phyloP scores from a whole-genome alignment of 2,329 filamentous ascomycete genomes.

The Drechslerella dactyloides region DNA sequence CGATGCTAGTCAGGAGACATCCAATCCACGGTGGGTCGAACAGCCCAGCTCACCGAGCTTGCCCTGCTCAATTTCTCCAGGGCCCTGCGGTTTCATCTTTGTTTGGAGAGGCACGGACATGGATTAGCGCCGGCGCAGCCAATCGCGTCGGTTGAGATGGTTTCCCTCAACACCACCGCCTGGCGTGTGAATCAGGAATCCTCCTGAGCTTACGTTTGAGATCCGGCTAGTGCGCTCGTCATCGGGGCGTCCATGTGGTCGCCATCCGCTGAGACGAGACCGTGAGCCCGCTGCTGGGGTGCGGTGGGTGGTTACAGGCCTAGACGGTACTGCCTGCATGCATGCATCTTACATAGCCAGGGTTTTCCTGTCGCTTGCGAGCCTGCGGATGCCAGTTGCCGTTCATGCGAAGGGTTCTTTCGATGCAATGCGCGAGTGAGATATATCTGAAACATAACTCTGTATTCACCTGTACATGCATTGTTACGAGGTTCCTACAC shows the following conservation, averaged over 20 bases:
- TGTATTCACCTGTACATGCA: background rate
- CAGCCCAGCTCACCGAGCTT: conserved; percentile 45
- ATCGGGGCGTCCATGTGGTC: conserved; percentile 4
- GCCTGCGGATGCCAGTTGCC: background rate
- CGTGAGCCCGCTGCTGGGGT: background rate
- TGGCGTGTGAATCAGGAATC: too few species aligned
- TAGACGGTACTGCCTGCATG: background rate
- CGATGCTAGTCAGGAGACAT: conserved; percentile 43
- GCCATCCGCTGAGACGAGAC: conserved; percentile 5
- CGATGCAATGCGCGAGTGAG: conserved; percentile 7
- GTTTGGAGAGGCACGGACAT: conserved; percentile 49
- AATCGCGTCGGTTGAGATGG: conserved; percentile 29
- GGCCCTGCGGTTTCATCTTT: conserved; percentile 39
- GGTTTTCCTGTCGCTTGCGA: conserved; percentile 1
- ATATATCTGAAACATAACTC: conserved; percentile 40
- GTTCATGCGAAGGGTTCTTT: background rate
- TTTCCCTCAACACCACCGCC: conserved; percentile 22
- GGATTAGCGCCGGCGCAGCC: conserved; percentile 48
- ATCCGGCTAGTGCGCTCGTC: conserved; percentile 2
- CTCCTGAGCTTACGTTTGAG: background rate
- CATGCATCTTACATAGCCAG: too few species aligned
- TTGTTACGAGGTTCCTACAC: too few species aligned
- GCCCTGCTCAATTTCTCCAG: conserved; percentile 43
- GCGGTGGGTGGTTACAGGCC: background rate
- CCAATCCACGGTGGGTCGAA: conserved; percentile 29